These are phyloP conservation scores for Henckelia pumila DNA, from an alignment of 257 asterid species.

Conservation along the genomic window DNA sequence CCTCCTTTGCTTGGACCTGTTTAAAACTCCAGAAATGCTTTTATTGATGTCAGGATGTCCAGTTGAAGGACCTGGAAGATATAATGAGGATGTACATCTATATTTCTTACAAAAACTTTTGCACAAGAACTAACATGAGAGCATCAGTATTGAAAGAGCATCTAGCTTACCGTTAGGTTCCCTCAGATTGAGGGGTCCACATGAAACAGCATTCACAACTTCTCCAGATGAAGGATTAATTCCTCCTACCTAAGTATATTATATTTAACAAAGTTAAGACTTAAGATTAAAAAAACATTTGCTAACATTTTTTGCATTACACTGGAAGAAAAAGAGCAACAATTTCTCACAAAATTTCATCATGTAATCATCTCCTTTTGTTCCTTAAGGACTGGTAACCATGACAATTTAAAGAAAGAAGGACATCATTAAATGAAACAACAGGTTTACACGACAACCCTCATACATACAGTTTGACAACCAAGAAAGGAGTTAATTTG, in stretches of 20 bases:
- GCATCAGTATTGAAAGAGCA: constrained; percentile 8
- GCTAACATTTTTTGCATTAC: background rate
- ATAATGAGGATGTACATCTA: constrained; percentile 14
- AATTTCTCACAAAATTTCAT: constrained; percentile 9
- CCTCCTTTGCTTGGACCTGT: constrained; percentile 18
- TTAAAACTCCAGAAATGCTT: constrained; percentile 19
- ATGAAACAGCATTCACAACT: constrained; percentile 21
- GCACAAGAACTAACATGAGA: background rate
- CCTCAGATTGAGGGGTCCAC: constrained; percentile 13
- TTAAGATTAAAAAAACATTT: background rate
- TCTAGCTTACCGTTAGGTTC: constrained; percentile 22
- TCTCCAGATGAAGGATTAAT: constrained; percentile 22
- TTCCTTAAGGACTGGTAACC: background rate
- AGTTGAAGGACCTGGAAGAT: constrained; percentile 34
- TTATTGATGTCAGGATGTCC: constrained; percentile 17
- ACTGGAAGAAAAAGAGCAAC: background rate
- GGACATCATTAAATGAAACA: background rate
- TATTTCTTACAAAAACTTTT: background rate
- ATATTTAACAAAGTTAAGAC: background rate
- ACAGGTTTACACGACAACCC: background rate
- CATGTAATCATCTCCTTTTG: background rate
- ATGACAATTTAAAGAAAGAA: background rate
- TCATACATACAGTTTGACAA: background rate
- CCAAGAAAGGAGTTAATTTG: background rate
- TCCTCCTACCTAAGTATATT: constrained; percentile 19